phyloP scores from a whole-genome alignment of 768 basidiomycete genomes.

The Mycena pura region DNA sequence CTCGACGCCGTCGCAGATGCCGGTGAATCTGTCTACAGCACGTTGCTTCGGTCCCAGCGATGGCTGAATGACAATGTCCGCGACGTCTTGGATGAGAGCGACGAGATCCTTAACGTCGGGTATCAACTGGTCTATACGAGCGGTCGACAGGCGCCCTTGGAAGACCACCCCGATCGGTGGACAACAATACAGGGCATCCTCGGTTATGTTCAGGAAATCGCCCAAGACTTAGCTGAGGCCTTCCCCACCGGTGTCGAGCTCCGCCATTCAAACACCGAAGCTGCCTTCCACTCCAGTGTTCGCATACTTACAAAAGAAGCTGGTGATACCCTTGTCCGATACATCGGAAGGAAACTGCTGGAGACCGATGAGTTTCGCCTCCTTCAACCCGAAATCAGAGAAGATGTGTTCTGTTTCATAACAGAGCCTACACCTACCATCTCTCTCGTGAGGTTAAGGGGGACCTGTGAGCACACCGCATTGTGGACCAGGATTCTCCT shows the following conservation, averaged over 20 bases:
- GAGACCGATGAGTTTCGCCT: conserved; percentile 26
- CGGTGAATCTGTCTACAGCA: background rate
- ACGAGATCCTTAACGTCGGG: conserved; percentile 52
- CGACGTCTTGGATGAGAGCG: conserved; percentile 55
- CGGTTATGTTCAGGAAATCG: conserved; percentile 31
- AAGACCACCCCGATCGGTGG: conserved; percentile 54
- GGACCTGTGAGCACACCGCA: conserved; percentile 21
- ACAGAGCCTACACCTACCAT: conserved; percentile 12
- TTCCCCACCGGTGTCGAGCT: conserved; percentile 34
- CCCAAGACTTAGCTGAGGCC: conserved; percentile 5
- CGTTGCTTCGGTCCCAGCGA: conserved; percentile 33
- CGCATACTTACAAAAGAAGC: conserved; percentile 28
- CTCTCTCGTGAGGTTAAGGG: conserved; percentile 1
- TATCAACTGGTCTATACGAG: conserved; percentile 58
- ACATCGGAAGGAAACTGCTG: conserved; percentile 29
- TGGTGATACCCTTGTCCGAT: conserved; percentile 19
- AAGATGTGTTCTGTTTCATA: conserved; percentile 33
- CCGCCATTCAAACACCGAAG: background rate
- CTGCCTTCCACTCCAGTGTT: conserved; percentile 21
- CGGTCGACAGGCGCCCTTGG: conserved; percentile 43
- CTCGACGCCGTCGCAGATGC: background rate
- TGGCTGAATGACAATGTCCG: conserved; percentile 38
- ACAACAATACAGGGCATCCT: conserved; percentile 46
- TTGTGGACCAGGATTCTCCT: conserved; percentile 48
- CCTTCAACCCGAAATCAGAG: conserved; percentile 23